Evolutionary conservation across 2,329 filamentous ascomycete species (phyloP).

Genomic region (Coniella lustricola): DNA sequence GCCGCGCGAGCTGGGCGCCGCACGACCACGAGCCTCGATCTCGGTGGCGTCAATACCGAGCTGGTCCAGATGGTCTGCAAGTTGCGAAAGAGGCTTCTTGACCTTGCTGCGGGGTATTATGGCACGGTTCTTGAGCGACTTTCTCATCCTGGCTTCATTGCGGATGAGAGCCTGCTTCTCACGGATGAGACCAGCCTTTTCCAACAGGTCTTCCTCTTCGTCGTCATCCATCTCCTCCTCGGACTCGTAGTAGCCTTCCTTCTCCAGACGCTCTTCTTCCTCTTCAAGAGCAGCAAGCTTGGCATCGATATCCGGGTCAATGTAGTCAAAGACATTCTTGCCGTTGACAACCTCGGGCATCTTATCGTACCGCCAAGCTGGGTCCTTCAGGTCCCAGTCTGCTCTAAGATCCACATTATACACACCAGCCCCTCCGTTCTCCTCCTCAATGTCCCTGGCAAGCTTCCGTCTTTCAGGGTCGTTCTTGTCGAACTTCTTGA

Average conservation of each 20-base stretch:
- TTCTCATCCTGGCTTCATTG: constrained; percentile 92
- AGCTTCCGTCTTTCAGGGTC: constrained; percentile 79
- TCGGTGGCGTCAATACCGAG: constrained; percentile 79
- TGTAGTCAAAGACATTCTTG: constrained; percentile 95
- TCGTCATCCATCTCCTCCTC: constrained; percentile 77
- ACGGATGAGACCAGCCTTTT: constrained; percentile 91
- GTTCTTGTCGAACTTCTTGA: constrained; percentile 83
- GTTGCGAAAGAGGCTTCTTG: constrained; percentile 76
- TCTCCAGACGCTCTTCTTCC: constrained; percentile 88
- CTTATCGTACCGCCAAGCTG: constrained; percentile 93
- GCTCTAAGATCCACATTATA: constrained; percentile 89
- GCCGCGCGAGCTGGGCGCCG: constrained; percentile 56
- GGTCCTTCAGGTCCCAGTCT: constrained; percentile 79
- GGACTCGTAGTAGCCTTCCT: constrained; percentile 88
- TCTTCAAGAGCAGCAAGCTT: constrained; percentile 89
- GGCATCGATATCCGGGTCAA: constrained; percentile 92
- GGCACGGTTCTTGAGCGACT: constrained; percentile 94
- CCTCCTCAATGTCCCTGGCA: constrained; percentile 80
- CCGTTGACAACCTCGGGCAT: constrained; percentile 91
- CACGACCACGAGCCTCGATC: constrained; percentile 65
- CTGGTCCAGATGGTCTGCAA: constrained; percentile 77
- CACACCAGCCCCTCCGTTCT: constrained; percentile 91
- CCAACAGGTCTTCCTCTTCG: constrained; percentile 77
- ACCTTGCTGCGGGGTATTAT: constrained; percentile 79
- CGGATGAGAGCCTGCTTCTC: constrained; percentile 89